These are phyloP conservation scores for Exserohilum rostratum DNA, from an alignment of 2,329 filamentous ascomycete species.

Conservation along the genomic window DNA sequence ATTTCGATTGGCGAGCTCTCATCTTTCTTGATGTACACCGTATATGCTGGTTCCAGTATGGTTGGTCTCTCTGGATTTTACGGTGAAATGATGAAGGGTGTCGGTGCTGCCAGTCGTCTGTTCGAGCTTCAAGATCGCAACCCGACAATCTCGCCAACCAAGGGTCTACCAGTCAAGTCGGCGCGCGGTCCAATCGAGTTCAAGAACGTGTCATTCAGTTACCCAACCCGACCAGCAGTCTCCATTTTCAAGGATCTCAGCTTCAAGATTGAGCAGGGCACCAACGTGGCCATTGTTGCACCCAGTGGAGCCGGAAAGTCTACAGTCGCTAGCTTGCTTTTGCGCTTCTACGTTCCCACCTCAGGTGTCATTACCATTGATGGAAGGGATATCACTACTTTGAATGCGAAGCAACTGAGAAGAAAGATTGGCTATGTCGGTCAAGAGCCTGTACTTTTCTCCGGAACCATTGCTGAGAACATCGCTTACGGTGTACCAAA, in stretches of 20 bases:
- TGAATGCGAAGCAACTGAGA: slow-evolving; percentile 93
- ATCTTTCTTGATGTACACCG: slow-evolving; percentile 98
- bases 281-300: slow-evolving; percentile 94
- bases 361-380: slow-evolving; percentile 80
- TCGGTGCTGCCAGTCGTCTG: slow-evolving; percentile 91
- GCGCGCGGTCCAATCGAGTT: slow-evolving; percentile 91
- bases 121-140: slow-evolving; percentile 94
- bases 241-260: slow-evolving; percentile 86
- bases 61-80: slow-evolving; percentile 97
- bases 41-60: slow-evolving; percentile 81
- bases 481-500: slow-evolving; percentile 88
- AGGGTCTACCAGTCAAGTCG: slow-evolving; percentile 77
- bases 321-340: slow-evolving; percentile 87
- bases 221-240: slow-evolving; percentile 91
- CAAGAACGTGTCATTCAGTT: slow-evolving; percentile 83
- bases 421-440: slow-evolving; percentile 93
- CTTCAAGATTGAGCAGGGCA: slow-evolving; percentile 91
- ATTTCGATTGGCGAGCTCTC: slow-evolving; percentile 93
- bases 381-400: slow-evolving; percentile 77
- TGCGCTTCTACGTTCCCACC: slow-evolving; percentile 89
- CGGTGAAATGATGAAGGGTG: slow-evolving; percentile 98
- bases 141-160: slow-evolving; percentile 84
- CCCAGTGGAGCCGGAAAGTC: slow-evolving; percentile 96
- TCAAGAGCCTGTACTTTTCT: slow-evolving; percentile 93
- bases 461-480: slow-evolving; percentile 82